phyloP scores from a whole-genome alignment of 164 flowering plant species.

The Malania oleifera region DNA sequence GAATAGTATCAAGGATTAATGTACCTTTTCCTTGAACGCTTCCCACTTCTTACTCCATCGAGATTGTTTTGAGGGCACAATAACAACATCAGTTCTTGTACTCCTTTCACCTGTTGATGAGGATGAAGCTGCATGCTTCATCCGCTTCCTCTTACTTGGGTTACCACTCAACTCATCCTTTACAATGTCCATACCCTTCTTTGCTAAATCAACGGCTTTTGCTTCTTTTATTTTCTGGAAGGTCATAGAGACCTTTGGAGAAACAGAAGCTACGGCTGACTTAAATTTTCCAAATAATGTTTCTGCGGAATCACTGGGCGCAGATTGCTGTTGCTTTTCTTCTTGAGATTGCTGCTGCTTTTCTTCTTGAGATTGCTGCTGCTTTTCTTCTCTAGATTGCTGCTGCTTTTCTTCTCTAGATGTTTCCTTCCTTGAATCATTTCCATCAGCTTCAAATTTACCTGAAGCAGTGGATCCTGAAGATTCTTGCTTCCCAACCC shows the following conservation, averaged over 20 bases:
- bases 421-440: conserved; percentile 31
- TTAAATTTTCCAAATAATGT: conserved; percentile 53
- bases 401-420: conserved; percentile 35
- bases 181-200: conserved; percentile 71
- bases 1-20: background rate
- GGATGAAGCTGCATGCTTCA: conserved; percentile 46
- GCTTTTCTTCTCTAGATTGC: conserved; percentile 31
- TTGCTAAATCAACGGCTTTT: conserved; percentile 69
- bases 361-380: too few species aligned
- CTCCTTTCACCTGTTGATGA: conserved; percentile 59
- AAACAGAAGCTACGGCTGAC: conserved; percentile 47
- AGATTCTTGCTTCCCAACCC: conserved; percentile 51
- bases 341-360: too few species aligned
- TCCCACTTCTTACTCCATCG: conserved; percentile 80
- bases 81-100: conserved; percentile 66
- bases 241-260: conserved; percentile 51
- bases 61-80: conserved; percentile 67
- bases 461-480: conserved; percentile 34
- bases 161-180: conserved; percentile 82
- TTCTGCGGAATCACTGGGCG: conserved; percentile 34
- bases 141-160: conserved; percentile 53
- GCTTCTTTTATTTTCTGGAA: conserved; percentile 71
- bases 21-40: conserved; percentile 69
- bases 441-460: conserved; percentile 22
- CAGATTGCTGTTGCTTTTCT: too few species aligned